Conservation (phyloP, 495 filamentous ascomycete genomes). For the Aspergillus coremiiformis region DNA sequence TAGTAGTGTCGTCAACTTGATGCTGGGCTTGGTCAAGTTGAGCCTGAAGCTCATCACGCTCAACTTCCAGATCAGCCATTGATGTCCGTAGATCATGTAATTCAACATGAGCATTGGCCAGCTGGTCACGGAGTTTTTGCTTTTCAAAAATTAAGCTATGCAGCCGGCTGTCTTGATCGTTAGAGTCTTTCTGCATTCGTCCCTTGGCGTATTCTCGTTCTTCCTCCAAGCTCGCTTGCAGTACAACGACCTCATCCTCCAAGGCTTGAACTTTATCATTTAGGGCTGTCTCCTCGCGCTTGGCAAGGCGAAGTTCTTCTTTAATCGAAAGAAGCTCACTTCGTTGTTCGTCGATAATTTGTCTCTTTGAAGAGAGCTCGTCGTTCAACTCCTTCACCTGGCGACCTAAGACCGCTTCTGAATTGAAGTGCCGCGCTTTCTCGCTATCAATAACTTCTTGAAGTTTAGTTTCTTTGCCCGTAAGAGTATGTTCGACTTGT, state of each 20-base stretch:
- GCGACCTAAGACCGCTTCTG: constrained; percentile 46
- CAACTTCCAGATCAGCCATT: constrained; percentile 47
- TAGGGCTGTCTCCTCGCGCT: constrained; percentile 55
- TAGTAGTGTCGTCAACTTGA: constrained; percentile 46
- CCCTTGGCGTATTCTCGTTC: constrained; percentile 58
- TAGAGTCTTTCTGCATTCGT: constrained; percentile 39
- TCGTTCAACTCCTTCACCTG: constrained; percentile 53
- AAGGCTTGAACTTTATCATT: constrained; percentile 64
- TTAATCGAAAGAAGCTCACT: constrained; percentile 53
- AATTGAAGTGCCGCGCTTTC: constrained; percentile 47
- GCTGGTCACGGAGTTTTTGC: constrained; percentile 55
- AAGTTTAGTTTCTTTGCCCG: constrained; percentile 56
- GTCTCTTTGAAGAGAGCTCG: constrained; percentile 48
- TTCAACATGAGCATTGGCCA: constrained; percentile 54
- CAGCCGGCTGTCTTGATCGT: constrained; percentile 42
- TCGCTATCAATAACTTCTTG: constrained; percentile 57
- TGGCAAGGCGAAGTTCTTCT: constrained; percentile 61
- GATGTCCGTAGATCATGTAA: constrained; percentile 48
- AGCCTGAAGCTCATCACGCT: constrained; percentile 56
- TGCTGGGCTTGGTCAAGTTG: constrained; percentile 46
- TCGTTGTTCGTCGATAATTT: constrained; percentile 45
- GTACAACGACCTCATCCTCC: constrained; percentile 72
- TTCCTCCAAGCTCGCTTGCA: constrained; percentile 68
- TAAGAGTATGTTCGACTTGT: constrained; percentile 54
- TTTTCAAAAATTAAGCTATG: constrained; percentile 49